These are phyloP conservation scores for Chlorella sp. DNA, from an alignment of 139 green algal species.

Conservation along the genomic window DNA sequence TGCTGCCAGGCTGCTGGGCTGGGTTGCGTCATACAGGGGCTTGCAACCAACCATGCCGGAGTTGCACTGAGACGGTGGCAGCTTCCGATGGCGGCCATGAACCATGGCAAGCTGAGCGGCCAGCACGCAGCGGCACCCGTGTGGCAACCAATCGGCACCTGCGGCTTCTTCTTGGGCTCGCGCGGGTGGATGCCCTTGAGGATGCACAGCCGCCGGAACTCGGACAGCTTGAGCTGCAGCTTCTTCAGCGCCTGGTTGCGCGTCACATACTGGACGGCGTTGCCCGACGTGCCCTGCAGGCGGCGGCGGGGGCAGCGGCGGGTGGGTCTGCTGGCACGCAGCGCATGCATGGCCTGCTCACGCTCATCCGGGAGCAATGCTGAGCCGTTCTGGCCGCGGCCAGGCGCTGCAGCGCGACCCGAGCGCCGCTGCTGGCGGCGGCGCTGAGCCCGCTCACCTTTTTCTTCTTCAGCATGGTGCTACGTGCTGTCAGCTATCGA, in stretches of 20 bases:
- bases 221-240: constrained; percentile 94
- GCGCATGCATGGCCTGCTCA: constrained; percentile 4
- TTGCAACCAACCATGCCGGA: too few relatives aligned
- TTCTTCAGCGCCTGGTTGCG: constrained; percentile 94
- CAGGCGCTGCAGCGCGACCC: neutral
- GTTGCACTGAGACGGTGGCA: too few relatives aligned
- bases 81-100: too few relatives aligned
- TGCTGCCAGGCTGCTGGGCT: neutral
- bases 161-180: constrained; percentile 96
- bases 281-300: constrained; percentile 65
- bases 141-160: neutral
- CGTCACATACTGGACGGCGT: constrained; percentile 92
- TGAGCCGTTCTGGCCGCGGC: neutral
- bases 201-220: constrained; percentile 98
- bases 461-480: constrained; percentile 52
- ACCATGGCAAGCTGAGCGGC: too few relatives aligned
- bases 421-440: neutral
- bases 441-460: constrained; percentile 32
- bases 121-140: too few relatives aligned
- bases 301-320: neutral
- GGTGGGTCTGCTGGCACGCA: too few relatives aligned
- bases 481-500: too few relatives aligned
- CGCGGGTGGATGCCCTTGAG: constrained; percentile 98
- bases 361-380: neutral
- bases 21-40: too few relatives aligned